phyloP scores from a whole-genome alignment of 495 filamentous ascomycete genomes.

The Penicillium alfredii region DNA sequence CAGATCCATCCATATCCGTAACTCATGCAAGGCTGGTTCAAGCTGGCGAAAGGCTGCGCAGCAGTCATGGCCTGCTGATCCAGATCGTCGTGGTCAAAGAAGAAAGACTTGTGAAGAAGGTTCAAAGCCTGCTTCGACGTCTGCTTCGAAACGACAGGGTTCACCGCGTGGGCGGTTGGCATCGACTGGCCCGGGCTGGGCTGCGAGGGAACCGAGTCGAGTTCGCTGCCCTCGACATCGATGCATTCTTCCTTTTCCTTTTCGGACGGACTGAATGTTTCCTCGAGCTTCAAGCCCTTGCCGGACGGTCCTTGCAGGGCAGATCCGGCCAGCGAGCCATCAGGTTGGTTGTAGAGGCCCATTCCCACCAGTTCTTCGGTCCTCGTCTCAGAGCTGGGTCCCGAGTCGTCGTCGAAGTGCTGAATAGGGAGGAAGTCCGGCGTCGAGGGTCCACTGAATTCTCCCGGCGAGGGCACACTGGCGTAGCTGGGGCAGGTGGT shows the following conservation, averaged over 20 bases:
- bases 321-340: slow-evolving; percentile 42
- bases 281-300: slow-evolving; percentile 76
- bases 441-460: slow-evolving; percentile 49
- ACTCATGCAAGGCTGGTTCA: slow-evolving; percentile 34
- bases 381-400: slow-evolving; percentile 19
- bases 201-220: slow-evolving; percentile 10
- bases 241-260: slow-evolving; percentile 54
- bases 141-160: slow-evolving; percentile 19
- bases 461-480: slow-evolving; percentile 37
- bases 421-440: slow-evolving; percentile 53
- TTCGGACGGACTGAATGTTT: slow-evolving; percentile 71
- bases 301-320: slow-evolving; percentile 45
- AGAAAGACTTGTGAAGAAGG: slow-evolving; percentile 42
- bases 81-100: slow-evolving; percentile 39
- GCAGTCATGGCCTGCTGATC: slow-evolving; percentile 27
- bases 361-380: slow-evolving; percentile 72
- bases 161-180: slow-evolving; percentile 8
- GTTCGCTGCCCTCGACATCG: slow-evolving; percentile 32
- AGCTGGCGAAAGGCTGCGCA: slow-evolving; percentile 24
- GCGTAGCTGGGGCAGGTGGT: slow-evolving; percentile 33
- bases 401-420: slow-evolving; percentile 30
- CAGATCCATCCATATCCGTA: slow-evolving; percentile 42
- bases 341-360: slow-evolving; percentile 72
- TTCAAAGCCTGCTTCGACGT: slow-evolving; percentile 27
- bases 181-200: slow-evolving; percentile 1